Percentiles rank a stretch among this genome's conserved stretches.
Conservation (phyloP, 2,329 filamentous ascomycete genomes). For the Talaromyces sp. region DNA sequence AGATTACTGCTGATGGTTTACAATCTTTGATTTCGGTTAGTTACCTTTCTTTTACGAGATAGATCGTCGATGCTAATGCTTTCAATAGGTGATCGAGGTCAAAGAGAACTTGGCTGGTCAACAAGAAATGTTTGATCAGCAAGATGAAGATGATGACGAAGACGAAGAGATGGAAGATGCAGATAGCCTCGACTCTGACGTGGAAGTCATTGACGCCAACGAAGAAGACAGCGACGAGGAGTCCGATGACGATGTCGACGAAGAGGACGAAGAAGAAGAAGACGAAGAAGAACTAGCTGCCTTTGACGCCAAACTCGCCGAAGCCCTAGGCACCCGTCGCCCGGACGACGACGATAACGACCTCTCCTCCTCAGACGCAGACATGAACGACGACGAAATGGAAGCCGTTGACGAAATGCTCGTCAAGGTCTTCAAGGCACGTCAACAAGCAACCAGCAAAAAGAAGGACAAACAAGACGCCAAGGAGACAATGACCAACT, state of each 20-base stretch:
- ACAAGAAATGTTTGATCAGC: conserved; percentile 74
- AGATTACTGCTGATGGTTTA: conserved; percentile 68
- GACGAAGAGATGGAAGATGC: conserved; percentile 51
- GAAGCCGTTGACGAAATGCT: conserved; percentile 79
- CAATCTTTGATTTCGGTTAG: conserved; percentile 52
- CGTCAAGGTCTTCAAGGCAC: conserved; percentile 76
- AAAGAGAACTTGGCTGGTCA: conserved; percentile 80
- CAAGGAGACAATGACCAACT: conserved; percentile 82
- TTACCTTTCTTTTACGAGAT: not conserved
- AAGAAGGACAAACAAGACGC: conserved; percentile 85
- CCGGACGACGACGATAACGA: conserved; percentile 53
- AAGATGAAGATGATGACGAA: conserved; percentile 53
- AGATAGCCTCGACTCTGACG: conserved; percentile 35
- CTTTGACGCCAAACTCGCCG: conserved; percentile 71
- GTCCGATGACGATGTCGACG: conserved; percentile 22
- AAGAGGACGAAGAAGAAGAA: conserved; percentile 43
- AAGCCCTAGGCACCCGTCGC: conserved; percentile 67
- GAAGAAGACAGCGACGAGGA: conserved; percentile 14
- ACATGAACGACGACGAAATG: conserved; percentile 97
- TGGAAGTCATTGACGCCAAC: conserved; percentile 22
- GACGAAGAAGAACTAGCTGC: conserved; percentile 51
- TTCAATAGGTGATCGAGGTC: conserved; percentile 65
- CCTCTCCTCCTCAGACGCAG: conserved; percentile 55
- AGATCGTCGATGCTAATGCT: conserved; percentile 11
- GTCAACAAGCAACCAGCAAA: conserved; percentile 61